Evolutionary conservation across 2,329 filamentous ascomycete species (phyloP).

Genomic region (Falciphora oryzae): DNA sequence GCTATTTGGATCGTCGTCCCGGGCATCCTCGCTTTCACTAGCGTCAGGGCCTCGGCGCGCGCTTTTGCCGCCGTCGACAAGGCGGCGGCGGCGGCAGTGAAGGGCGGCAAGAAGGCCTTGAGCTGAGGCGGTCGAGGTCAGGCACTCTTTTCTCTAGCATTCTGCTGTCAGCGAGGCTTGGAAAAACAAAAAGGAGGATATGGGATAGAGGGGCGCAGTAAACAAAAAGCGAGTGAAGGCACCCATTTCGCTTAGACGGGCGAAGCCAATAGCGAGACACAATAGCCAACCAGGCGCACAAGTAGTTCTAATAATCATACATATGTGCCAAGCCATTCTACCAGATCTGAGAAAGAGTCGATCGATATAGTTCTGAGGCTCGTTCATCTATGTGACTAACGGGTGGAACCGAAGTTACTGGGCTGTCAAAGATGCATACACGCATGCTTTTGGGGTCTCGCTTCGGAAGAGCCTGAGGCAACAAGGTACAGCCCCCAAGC

Average conservation of each 20-base stretch:
- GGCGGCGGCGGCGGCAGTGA: background rate
- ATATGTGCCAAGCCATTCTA: background rate
- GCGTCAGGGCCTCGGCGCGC: constrained; percentile 19
- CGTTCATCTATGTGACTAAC: background rate
- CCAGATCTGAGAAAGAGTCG: background rate
- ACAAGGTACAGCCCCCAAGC: no score
- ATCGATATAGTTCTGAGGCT: background rate
- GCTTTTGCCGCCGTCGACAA: background rate
- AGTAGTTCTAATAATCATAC: background rate
- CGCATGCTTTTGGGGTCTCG: background rate
- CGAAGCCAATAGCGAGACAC: background rate
- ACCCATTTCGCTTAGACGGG: background rate
- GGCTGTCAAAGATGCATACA: background rate
- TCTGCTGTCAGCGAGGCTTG: background rate
- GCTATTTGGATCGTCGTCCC: constrained; percentile 49
- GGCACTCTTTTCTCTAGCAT: background rate
- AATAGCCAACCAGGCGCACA: background rate
- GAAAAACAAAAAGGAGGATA: background rate
- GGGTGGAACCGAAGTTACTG: background rate
- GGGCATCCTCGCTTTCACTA: constrained; percentile 24
- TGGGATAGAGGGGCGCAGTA: no score
- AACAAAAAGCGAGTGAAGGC: no score
- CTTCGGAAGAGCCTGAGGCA: no score
- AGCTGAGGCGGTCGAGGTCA: background rate
- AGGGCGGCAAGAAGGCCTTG: background rate